A percentile compares a stretch with the other conserved stretches of the same genome.
Conservation (phyloP, 106 monocot species). For the Amphibolis antarctica region DNA sequence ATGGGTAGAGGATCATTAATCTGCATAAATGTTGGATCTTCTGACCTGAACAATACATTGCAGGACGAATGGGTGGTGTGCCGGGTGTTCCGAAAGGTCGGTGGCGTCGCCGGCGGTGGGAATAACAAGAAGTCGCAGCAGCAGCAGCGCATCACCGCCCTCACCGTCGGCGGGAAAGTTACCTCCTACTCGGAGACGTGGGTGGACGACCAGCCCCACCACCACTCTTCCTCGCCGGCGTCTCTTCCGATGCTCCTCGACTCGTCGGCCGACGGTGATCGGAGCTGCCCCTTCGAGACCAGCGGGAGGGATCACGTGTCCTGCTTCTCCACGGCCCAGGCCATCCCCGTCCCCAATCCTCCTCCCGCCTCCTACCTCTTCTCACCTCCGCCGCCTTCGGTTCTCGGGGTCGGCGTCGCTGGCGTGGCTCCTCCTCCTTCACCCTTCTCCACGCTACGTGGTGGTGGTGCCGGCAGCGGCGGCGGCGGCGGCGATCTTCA, state of each 20-base stretch:
- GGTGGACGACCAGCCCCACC: no score
- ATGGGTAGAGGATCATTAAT: no score
- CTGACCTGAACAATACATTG: no score
- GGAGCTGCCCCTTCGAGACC: conserved; percentile 23
- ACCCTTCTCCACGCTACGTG: conserved; percentile 26
- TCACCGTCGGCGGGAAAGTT: not conserved
- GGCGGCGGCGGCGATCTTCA: no score
- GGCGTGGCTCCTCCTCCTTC: not conserved
- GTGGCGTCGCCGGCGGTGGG: conserved; percentile 3
- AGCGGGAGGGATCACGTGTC: conserved; percentile 58
- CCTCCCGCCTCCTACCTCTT: not conserved
- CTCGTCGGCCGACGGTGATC: not conserved
- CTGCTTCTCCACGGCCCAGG: conserved; percentile 82
- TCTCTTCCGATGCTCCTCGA: conserved; percentile 10
- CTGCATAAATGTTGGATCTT: no score
- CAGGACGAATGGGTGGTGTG: conserved; percentile 94
- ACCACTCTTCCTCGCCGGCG: conserved; percentile 11
- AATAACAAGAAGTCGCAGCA: conserved; percentile 25
- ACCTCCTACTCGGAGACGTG: conserved; percentile 6
- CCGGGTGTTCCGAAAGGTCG: conserved; percentile 59
- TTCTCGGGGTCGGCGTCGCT: not conserved
- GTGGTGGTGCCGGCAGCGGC: no score
- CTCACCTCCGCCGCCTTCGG: conserved; percentile 1
- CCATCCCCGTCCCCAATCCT: not conserved
- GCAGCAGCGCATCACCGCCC: conserved; percentile 2